Percentiles rank a stretch among this genome's conserved stretches.
These are phyloP conservation scores for Myriangium duriaei DNA, from an alignment of 2,329 filamentous ascomycete genomes.

Conservation along the genomic window DNA sequence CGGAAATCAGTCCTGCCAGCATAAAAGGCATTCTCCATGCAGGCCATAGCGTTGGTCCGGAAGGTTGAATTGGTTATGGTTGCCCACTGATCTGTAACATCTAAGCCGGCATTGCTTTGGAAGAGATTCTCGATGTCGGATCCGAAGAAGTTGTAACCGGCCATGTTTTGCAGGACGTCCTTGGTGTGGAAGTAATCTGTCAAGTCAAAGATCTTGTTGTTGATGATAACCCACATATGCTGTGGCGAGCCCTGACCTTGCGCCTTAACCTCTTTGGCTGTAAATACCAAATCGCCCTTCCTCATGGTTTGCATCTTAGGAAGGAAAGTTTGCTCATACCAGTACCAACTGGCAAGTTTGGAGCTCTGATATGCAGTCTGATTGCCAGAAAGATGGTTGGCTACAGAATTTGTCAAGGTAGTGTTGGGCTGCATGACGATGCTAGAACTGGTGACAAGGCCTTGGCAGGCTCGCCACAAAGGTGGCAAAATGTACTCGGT, in stretches of 20 bases:
- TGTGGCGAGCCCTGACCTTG: constrained; percentile 52
- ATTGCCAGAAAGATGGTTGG: constrained; percentile 57
- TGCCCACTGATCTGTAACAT: constrained; percentile 56
- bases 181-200: constrained; percentile 82
- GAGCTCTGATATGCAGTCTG: constrained; percentile 33
- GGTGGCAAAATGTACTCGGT: constrained; percentile 79
- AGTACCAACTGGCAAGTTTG: constrained; percentile 49
- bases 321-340: constrained; percentile 66
- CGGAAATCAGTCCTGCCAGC: constrained; percentile 79
- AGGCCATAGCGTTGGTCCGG: constrained; percentile 61
- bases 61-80: constrained; percentile 24
- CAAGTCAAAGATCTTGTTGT: constrained; percentile 70
- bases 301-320: constrained; percentile 76
- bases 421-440: constrained; percentile 52
- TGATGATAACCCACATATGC: constrained; percentile 69
- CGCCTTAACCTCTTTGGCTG: constrained; percentile 43
- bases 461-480: constrained; percentile 59
- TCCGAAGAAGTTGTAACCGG: constrained; percentile 61
- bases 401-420: constrained; percentile 38
- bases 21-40: constrained; percentile 74
- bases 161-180: constrained; percentile 39
- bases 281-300: constrained; percentile 73
- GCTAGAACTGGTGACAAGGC: constrained; percentile 48
- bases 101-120: constrained; percentile 61
- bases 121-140: constrained; percentile 53